A percentile compares a stretch with the other conserved stretches of the same genome.
phyloP scores from a whole-genome alignment of 2,329 filamentous ascomycete species.

The Calonectria hongkongensis region DNA sequence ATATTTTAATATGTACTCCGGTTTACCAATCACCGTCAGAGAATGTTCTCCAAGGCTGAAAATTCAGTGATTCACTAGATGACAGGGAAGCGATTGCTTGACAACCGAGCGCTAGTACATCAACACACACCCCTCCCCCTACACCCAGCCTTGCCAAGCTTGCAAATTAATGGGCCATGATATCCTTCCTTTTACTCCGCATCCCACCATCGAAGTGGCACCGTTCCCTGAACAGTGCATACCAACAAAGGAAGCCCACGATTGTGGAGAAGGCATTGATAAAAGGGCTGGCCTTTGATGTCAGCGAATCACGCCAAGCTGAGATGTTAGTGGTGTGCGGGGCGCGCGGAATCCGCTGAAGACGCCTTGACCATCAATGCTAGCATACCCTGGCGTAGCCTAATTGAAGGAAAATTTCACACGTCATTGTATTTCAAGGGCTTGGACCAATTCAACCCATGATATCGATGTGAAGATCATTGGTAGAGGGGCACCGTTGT shows the following conservation, averaged over 20 bases:
- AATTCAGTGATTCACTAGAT: neutral
- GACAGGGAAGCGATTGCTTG: neutral
- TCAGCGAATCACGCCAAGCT: neutral
- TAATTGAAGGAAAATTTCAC: neutral
- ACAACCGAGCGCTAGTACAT: neutral
- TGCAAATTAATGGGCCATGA: neutral
- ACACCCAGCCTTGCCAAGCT: neutral
- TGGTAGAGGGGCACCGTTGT: neutral
- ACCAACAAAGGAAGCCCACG: neutral
- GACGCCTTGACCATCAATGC: neutral
- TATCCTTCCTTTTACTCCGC: neutral
- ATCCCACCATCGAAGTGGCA: neutral
- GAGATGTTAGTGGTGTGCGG: conserved; percentile 8
- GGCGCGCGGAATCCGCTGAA: conserved; percentile 13
- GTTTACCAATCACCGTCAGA: no score
- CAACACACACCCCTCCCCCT: neutral
- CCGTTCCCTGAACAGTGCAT: neutral
- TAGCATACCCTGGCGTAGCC: neutral
- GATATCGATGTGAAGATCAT: neutral
- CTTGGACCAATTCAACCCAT: neutral
- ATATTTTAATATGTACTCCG: neutral
- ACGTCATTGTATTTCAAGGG: neutral
- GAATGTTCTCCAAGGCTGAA: no score
- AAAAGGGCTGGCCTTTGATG: neutral
- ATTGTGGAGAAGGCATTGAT: conserved; percentile 10